Evolutionary conservation across 352 stramenopile genomes (phyloP), one percentile per base, ranked within the genome.

Genomic region (Pythium plurisporium): DNA sequence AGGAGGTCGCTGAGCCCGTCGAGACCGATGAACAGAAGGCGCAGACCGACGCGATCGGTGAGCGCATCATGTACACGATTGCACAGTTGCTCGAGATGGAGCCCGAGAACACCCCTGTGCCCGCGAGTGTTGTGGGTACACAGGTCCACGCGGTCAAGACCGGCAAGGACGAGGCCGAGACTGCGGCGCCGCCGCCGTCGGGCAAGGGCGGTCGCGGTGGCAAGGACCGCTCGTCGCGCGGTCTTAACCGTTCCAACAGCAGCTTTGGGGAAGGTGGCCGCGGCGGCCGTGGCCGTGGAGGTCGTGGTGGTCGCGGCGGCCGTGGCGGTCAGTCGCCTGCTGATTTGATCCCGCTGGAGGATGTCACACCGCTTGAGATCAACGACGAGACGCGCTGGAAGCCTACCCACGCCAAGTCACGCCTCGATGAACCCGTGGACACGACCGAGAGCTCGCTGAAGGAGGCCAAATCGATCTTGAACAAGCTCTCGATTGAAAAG

Each of bases 401-500:
- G 59, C 82, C 82, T n/a, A 68, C 74, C 19, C 74, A 86, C 45
- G 56, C 72, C 27, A 88, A 88, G 55, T 84, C 74, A 20, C 67
- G 67, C 46, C 56, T 86, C 17, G 76, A 86, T 27, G 69, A 74
- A 0, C 59, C 69, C 0, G 65, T 72, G 7, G 69, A 79, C 62
- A 70, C 63, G 26, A 71, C 70, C 5, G 87, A 94, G n/a, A 75
- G 86, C 26, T 89, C 84, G 26, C 59, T 97, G 38, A 86, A 89
- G 62, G 86, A 95, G 61, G 90, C 89, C 30, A 88, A 96, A 50
- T 64, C 95, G 31, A 96, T 98, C 50, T 69, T 98, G 19, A 98
- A 98, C 84, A 98, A 98, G 76, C 78, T 99, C 38, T 98, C 91
- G 41, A 86, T 98, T 30, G 97, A 98, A 41, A 98, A 98, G 58